Evolutionary conservation across 1,284 basidiomycete genomes (phyloP).

Genomic region (Porphyrellus sp.): DNA sequence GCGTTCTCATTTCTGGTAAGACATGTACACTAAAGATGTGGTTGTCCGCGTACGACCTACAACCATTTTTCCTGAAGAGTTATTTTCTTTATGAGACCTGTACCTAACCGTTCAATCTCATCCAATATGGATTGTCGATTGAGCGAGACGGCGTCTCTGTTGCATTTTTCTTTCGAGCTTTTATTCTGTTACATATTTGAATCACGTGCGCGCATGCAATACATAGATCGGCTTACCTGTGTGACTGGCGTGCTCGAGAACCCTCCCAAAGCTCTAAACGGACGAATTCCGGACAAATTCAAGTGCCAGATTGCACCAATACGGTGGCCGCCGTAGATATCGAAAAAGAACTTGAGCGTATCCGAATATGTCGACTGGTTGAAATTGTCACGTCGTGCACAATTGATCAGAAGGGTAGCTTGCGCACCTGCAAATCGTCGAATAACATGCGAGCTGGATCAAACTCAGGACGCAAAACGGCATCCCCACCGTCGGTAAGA

Average conservation of each 20-base stretch:
- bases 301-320: constrained; percentile 92
- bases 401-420: background rate
- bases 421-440: constrained; percentile 65
- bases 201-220: background rate
- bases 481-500: constrained; percentile 41
- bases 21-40: background rate
- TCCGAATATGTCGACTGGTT: constrained; percentile 71
- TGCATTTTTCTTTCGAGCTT: constrained; percentile 55
- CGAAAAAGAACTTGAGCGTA: constrained; percentile 83
- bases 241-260: constrained; percentile 64
- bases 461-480: constrained; percentile 60
- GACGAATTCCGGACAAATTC: constrained; percentile 46
- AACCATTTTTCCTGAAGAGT: constrained; percentile 29
- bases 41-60: background rate
- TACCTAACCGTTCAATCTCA: constrained; percentile 80
- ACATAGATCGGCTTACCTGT: constrained; percentile 32
- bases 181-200: constrained; percentile 32
- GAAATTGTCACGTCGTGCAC: constrained; percentile 5
- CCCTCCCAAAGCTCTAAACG: constrained; percentile 82
- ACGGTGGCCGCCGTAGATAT: constrained; percentile 74
- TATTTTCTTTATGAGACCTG: constrained; percentile 62
- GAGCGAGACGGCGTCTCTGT: constrained; percentile 59
- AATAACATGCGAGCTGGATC: constrained; percentile 77
- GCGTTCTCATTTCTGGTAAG: background rate
- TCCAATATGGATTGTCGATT: constrained; percentile 69